phyloP scores from a whole-genome alignment of 176 grass and related monocot genomes.

The Alopecurus myosuroides region DNA sequence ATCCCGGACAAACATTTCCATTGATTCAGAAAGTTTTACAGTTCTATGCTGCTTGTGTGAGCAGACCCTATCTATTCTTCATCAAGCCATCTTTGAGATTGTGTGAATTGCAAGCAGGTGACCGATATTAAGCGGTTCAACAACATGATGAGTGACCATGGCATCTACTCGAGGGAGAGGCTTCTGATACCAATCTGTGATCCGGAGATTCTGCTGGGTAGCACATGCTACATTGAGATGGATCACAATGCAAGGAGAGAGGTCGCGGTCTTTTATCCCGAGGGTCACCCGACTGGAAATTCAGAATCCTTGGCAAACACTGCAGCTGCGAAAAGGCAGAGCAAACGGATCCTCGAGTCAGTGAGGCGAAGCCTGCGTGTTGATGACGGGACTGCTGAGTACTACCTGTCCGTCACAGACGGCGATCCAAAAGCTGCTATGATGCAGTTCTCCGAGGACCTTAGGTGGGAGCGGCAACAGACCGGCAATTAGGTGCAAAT shows the following conservation, averaged over 20 bases:
- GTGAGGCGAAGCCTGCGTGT: slow-evolving; percentile 69
- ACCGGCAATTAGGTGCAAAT: not conserved
- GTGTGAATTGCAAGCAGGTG: slow-evolving; percentile 36
- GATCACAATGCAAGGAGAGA: slow-evolving; percentile 80
- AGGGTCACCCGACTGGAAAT: slow-evolving; percentile 43
- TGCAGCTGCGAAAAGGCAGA: slow-evolving; percentile 21
- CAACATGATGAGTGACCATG: slow-evolving; percentile 99
- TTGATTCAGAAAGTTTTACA: not conserved
- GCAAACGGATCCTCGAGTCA: slow-evolving; percentile 66
- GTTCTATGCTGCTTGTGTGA: slow-evolving; percentile 7
- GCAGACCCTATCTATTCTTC: not conserved
- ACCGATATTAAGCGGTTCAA: slow-evolving; percentile 82
- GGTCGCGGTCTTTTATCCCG: slow-evolving; percentile 70
- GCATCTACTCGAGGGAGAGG: slow-evolving; percentile 87
- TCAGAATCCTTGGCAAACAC: not conserved
- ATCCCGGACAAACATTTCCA: not conserved
- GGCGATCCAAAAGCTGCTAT: slow-evolving; percentile 90
- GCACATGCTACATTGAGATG: slow-evolving; percentile 92
- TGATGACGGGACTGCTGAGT: slow-evolving; percentile 81
- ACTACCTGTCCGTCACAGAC: slow-evolving; percentile 66
- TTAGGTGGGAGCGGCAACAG: slow-evolving; percentile 75
- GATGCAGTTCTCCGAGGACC: slow-evolving; percentile 75
- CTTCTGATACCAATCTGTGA: slow-evolving; percentile 76
- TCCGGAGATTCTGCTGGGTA: slow-evolving; percentile 48
- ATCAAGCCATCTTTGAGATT: not conserved